Percentiles rank a stretch among this genome's conserved stretches.
These are phyloP conservation scores for Ascochyta pisi DNA, from an alignment of 2,329 filamentous ascomycete genomes.

Conservation along the genomic window DNA sequence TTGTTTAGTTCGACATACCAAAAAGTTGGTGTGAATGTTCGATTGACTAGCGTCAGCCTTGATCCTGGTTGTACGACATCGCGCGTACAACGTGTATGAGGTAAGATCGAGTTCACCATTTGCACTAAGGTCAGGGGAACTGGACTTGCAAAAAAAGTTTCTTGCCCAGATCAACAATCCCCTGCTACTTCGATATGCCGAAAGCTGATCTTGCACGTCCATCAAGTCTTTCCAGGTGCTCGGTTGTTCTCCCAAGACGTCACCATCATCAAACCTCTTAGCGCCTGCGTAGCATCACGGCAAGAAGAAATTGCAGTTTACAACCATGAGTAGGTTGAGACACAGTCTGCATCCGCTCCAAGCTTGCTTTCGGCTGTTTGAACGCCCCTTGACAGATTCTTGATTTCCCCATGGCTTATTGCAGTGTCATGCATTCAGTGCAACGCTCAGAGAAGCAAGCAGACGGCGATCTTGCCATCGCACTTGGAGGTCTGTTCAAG, in stretches of 20 bases:
- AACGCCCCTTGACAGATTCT: neutral
- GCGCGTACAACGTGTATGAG: neutral
- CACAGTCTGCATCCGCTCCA: neutral
- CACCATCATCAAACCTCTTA: neutral
- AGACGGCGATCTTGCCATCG: neutral
- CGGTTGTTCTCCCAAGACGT: neutral
- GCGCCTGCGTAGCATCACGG: neutral
- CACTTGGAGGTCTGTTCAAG: neutral
- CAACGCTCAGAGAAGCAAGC: neutral
- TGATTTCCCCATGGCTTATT: neutral
- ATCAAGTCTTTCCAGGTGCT: neutral
- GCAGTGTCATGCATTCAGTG: neutral
- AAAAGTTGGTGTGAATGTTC: neutral
- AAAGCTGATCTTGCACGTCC: neutral
- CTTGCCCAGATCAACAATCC: neutral
- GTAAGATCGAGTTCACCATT: neutral
- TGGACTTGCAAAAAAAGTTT: neutral
- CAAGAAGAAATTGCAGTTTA: neutral
- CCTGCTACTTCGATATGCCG: neutral
- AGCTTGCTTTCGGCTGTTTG: neutral
- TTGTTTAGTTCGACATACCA: neutral
- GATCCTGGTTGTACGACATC: slow-evolving; percentile 5
- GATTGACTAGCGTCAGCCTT: neutral
- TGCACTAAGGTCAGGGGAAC: neutral
- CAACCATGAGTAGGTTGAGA: neutral